A percentile compares a stretch with the other conserved stretches of the same genome.
phyloP scores from a whole-genome alignment of 192 early-diverging fungal species.

The Physocladia obscura region DNA sequence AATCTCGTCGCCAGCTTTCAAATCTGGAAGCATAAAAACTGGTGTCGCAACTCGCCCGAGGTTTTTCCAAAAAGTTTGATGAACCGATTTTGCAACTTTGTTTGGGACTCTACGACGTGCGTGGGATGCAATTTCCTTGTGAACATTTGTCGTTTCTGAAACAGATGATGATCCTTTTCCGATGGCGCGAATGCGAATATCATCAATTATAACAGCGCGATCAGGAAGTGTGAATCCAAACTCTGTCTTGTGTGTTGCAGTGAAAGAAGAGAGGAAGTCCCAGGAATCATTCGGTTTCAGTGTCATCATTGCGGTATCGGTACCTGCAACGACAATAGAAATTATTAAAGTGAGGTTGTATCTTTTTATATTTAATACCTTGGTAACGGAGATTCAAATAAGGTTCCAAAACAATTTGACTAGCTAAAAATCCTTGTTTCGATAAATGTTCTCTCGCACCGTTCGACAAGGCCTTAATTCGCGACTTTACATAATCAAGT shows the following conservation, averaged over 20 bases:
- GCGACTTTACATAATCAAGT: slow-evolving; percentile 47
- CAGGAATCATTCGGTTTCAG: slow-evolving; percentile 61
- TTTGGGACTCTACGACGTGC: slow-evolving; percentile 4
- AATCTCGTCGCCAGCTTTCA: slow-evolving; percentile 68
- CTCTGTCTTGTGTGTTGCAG: slow-evolving; percentile 80
- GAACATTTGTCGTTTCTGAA: slow-evolving; percentile 34
- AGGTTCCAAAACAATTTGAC: slow-evolving; percentile 57
- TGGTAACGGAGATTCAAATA: slow-evolving; percentile 90
- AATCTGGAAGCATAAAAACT: slow-evolving; percentile 64
- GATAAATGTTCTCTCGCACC: slow-evolving; percentile 54
- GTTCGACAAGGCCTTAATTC: slow-evolving; percentile 49
- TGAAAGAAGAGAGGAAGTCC: slow-evolving; percentile 71
- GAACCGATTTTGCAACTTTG: not conserved
- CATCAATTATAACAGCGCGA: slow-evolving; percentile 83
- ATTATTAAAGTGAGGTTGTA: no score
- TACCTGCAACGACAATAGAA: slow-evolving; percentile 50
- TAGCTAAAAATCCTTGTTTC: slow-evolving; percentile 68
- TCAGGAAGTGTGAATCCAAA: slow-evolving; percentile 91
- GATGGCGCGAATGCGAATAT: slow-evolving; percentile 86
- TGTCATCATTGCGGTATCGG: slow-evolving; percentile 90
- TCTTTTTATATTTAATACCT: no score
- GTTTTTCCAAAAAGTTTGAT: slow-evolving; percentile 72
- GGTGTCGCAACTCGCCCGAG: slow-evolving; percentile 66
- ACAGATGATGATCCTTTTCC: slow-evolving; percentile 48
- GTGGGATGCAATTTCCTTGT: slow-evolving; percentile 50